These are phyloP conservation scores for Athelia sp. DNA, from an alignment of 1,284 basidiomycete genomes.

Conservation along the genomic window DNA sequence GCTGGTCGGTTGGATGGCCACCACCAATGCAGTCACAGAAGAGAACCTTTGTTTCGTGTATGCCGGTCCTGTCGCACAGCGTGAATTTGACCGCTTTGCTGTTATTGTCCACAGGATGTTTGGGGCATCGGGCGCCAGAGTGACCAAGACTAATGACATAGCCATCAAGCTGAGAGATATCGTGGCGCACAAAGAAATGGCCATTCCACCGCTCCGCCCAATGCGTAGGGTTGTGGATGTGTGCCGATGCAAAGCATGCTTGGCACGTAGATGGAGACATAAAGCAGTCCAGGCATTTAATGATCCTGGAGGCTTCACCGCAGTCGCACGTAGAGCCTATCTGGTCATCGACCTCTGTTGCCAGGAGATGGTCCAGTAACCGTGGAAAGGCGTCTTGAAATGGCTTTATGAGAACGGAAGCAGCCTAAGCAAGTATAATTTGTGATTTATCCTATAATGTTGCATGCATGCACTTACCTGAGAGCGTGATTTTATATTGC, in stretches of 20 bases:
- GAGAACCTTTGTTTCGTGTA: conserved; percentile 10
- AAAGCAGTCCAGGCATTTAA: not conserved
- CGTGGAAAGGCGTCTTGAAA: too few species aligned
- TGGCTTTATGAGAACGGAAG: too few species aligned
- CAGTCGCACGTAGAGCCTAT: too few species aligned
- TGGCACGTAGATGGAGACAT: not conserved
- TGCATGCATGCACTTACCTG: too few species aligned
- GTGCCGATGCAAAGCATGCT: conserved; percentile 13
- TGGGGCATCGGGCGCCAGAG: conserved; percentile 9
- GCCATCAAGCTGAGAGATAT: conserved; percentile 14
- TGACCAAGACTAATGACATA: conserved; percentile 18
- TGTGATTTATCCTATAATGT: too few species aligned
- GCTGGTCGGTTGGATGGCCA: conserved; percentile 12
- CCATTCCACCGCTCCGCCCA: conserved; percentile 19
- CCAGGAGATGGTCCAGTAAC: too few species aligned
- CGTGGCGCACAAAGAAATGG: conserved; percentile 11
- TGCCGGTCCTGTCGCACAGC: conserved; percentile 17
- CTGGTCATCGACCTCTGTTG: too few species aligned
- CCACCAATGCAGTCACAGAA: conserved; percentile 13
- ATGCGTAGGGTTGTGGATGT: conserved; percentile 13
- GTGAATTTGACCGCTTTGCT: conserved; percentile 6
- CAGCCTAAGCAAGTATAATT: too few species aligned
- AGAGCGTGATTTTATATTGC: too few species aligned
- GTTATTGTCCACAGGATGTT: conserved; percentile 3
- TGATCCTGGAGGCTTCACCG: too few species aligned